Evolutionary conservation across 257 asterid species (phyloP).

Genomic region (Datura wrightii): DNA sequence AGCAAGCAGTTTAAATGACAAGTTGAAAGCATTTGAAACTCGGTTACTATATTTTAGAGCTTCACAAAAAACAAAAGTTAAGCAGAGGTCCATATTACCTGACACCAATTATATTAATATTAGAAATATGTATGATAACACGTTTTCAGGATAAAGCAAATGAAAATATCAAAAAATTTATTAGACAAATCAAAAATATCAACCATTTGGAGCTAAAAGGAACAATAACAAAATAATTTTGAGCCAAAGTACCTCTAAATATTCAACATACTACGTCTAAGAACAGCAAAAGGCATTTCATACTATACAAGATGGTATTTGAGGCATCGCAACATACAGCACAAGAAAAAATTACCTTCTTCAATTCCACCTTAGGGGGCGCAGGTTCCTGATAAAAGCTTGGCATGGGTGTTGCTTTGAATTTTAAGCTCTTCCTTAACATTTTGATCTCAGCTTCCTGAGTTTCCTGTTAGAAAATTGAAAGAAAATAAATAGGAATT

Average conservation of each 20-base stretch:
- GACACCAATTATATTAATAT: background rate
- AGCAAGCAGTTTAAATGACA: background rate
- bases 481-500: slow-evolving; percentile 22
- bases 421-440: slow-evolving; percentile 81
- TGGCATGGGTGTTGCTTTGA: slow-evolving; percentile 98
- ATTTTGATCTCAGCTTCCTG: slow-evolving; percentile 89
- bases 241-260: slow-evolving; percentile 4
- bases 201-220: background rate
- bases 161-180: background rate
- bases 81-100: slow-evolving; percentile 11
- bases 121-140: background rate
- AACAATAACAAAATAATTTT: background rate
- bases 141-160: background rate
- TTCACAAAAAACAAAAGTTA: background rate
- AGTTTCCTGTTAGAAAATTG: slow-evolving; percentile 62
- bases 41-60: background rate
- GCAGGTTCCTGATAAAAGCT: slow-evolving; percentile 97
- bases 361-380: slow-evolving; percentile 85
- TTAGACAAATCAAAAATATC: background rate
- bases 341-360: slow-evolving; percentile 62
- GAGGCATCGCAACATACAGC: background rate
- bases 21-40: slow-evolving; percentile 17
- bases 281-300: background rate
- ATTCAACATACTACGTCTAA: background rate
- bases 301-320: background rate